A percentile compares a stretch with the other conserved stretches of the same genome.
phyloP scores from a whole-genome alignment of 2,329 filamentous ascomycete genomes.

The Fusarium chaquense region DNA sequence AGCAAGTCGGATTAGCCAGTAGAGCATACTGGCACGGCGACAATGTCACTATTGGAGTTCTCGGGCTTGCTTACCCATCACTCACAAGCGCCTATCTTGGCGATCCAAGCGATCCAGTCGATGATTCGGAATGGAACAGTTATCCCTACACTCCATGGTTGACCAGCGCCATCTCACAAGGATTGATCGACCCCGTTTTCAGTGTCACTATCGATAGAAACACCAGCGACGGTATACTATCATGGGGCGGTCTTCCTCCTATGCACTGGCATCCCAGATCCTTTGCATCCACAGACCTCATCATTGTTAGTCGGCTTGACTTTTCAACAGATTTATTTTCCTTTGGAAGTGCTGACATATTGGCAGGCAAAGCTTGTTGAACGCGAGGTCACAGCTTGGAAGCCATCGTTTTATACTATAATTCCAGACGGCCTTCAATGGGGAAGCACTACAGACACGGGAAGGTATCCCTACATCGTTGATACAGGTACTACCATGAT shows the following conservation, averaged over 20 bases:
- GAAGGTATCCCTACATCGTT: constrained; percentile 63
- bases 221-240: constrained; percentile 59
- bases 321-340: neutral
- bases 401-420: constrained; percentile 66
- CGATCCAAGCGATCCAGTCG: constrained; percentile 51
- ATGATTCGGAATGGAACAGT: constrained; percentile 55
- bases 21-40: constrained; percentile 64
- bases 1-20: constrained; percentile 63
- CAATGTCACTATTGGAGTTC: constrained; percentile 63
- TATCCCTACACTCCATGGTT: constrained; percentile 63
- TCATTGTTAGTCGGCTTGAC: constrained; percentile 55
- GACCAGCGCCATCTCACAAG: constrained; percentile 61
- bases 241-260: constrained; percentile 61
- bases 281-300: constrained; percentile 56
- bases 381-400: constrained; percentile 55
- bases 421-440: constrained; percentile 62
- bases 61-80: constrained; percentile 64
- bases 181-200: constrained; percentile 59
- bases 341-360: constrained; percentile 2
- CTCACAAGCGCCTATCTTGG: constrained; percentile 63
- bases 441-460: constrained; percentile 56
- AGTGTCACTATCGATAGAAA: constrained; percentile 62
- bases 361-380: constrained; percentile 59
- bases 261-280: constrained; percentile 49
- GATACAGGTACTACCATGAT: constrained; percentile 66